Evolutionary conservation across 2,329 filamentous ascomycete species (phyloP), one percentile per base, ranked within the genome.

Genomic region (Xylariaceae sp.): DNA sequence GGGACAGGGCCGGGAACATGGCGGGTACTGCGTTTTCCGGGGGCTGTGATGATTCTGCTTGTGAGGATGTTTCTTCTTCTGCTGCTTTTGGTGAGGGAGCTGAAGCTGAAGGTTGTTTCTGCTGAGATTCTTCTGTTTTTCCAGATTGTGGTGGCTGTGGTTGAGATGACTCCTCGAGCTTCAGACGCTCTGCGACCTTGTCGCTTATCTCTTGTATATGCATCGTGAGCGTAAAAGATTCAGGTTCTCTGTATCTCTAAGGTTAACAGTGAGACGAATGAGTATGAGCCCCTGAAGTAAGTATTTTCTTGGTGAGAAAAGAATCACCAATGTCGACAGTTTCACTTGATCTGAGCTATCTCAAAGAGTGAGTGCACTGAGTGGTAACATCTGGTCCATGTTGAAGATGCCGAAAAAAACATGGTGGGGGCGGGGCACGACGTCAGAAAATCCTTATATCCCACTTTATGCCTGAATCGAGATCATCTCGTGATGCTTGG

Each of bases 1-100:
- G 70, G 3, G 73, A 70, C 16, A 76, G 66, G 36, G 64, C 61
- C 1, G 72, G 71, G 17, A 55, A 50, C 17, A 53, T 43, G 8
- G 44, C 50, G 9, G 43, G 37, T 26, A 45, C 34, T 34, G 11
- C 17, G 7, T 4, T 36, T 9, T 13, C 26, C 5, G 26, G 7
- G 33, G 33, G 17, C 33, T 40, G 38, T 12, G 36, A 17, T 11
- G 27, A 6, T 17, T 40, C 28, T 31, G 19, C 13, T 13, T n/a
- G n/a, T n/a, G n/a, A n/a, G n/a, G 40, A 31, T 16, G 11, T 27
- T 5, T 17, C 9, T 9, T 15, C 29, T 9, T 34, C 13, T 19
- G 38, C 9, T 31, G 34, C 15, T 35, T n/a, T n/a, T n/a, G n/a
- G n/a, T n/a, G n/a, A n/a, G n/a, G n/a, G n/a, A n/a, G n/a, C n/a